A percentile compares a stretch with the other conserved stretches of the same genome.
phyloP scores from a whole-genome alignment of 2,329 filamentous ascomycete species.

The Cladosporium sp. region DNA sequence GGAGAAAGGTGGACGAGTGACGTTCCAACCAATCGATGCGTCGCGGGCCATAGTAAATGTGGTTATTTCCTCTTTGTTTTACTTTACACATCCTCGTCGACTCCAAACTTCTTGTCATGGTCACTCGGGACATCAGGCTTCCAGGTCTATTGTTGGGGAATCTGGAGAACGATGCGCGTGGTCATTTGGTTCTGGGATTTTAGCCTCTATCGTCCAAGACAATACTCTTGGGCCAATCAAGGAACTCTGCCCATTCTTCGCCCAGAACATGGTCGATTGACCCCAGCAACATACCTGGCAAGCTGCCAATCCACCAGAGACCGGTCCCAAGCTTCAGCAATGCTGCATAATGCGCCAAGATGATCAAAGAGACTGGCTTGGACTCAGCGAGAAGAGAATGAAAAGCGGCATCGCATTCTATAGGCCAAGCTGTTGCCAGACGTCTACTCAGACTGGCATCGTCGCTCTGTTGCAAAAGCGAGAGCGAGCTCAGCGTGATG shows the following conservation, averaged over 20 bases:
- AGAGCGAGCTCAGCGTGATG: background rate
- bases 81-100: no score
- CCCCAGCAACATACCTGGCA: background rate
- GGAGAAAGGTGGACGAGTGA: no score
- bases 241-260: background rate
- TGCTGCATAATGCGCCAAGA: background rate
- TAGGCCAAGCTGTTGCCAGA: background rate
- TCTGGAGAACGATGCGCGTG: no score
- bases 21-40: no score
- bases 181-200: background rate
- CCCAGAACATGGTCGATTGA: background rate
- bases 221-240: background rate
- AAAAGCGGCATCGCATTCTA: background rate
- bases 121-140: no score
- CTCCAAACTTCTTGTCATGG: no score
- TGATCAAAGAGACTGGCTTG: background rate
- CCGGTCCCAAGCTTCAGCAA: background rate
- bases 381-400: background rate
- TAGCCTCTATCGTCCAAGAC: background rate
- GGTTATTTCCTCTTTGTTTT: no score
- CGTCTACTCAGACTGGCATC: background rate
- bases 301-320: background rate
- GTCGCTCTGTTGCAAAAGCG: background rate
- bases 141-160: no score
- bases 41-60: no score